Percentiles rank a stretch among this genome's conserved stretches.
Evolutionary conservation across 106 monocot genomes (phyloP).

Genomic region (Allium fistulosum): DNA sequence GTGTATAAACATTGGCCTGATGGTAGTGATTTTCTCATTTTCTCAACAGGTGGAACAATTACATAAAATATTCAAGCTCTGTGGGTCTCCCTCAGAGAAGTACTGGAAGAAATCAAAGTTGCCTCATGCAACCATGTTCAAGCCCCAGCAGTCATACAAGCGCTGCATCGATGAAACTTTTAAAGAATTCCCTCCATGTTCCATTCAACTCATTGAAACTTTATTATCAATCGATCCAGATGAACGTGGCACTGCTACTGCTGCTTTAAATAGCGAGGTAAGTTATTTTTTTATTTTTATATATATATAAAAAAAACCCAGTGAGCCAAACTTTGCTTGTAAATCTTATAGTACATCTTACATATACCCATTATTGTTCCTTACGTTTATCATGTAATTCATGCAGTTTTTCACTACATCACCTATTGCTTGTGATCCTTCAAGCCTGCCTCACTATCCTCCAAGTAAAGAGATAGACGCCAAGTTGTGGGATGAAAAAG

Average conservation of each 20-base stretch:
- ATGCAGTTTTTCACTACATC: conserved; percentile 64
- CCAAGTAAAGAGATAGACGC: conserved; percentile 86
- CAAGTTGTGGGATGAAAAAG: conserved; percentile 55
- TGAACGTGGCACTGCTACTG: conserved; percentile 46
- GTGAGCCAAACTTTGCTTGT: not conserved
- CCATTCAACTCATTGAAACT: conserved; percentile 35
- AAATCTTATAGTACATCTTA: too few relatives aligned
- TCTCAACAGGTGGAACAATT: conserved; percentile 53
- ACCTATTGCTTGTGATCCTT: conserved; percentile 69
- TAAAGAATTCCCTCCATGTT: conserved; percentile 32
- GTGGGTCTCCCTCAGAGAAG: conserved; percentile 51
- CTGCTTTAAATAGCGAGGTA: conserved; percentile 50
- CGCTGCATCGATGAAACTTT: conserved; percentile 43
- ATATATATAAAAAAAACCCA: not conserved
- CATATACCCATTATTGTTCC: too few relatives aligned
- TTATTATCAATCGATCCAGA: conserved; percentile 46
- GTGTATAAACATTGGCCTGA: too few relatives aligned
- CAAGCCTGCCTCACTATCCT: conserved; percentile 66
- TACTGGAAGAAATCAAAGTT: conserved; percentile 51
- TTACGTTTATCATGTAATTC: not conserved
- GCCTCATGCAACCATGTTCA: conserved; percentile 30
- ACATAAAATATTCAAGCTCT: conserved; percentile 64
- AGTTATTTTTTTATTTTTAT: not conserved
- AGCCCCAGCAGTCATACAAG: conserved; percentile 27
- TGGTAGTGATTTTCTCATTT: not conserved